Evolutionary conservation across 2,329 filamentous ascomycete genomes (phyloP).

Genomic region (Cercospora sp.): DNA sequence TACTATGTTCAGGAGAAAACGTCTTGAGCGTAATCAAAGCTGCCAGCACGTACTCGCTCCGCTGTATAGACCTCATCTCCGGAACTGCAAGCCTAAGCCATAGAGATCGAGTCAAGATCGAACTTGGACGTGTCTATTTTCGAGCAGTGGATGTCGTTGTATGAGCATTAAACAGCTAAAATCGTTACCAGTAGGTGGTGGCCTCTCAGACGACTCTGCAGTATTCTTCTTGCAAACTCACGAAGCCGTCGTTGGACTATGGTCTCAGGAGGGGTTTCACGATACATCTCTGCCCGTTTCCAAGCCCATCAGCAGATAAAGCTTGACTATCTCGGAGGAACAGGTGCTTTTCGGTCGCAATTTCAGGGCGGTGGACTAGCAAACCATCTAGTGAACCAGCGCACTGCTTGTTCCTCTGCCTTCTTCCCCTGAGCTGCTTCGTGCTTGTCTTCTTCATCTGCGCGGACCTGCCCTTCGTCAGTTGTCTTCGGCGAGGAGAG

Average conservation of each 20-base stretch:
- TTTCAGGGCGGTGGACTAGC: slow-evolving; percentile 9
- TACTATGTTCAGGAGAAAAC: slow-evolving; percentile 30
- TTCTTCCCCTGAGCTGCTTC: slow-evolving; percentile 39
- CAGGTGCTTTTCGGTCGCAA: not conserved
- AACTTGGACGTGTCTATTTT: not conserved
- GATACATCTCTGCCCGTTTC: not conserved
- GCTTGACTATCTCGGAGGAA: not conserved
- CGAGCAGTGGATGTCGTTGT: not conserved
- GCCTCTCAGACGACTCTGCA: not conserved
- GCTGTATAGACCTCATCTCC: not conserved
- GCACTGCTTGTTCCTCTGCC: slow-evolving; percentile 42
- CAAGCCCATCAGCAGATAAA: not conserved
- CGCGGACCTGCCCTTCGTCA: slow-evolving; percentile 25
- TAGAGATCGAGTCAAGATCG: not conserved
- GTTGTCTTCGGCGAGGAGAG: not conserved
- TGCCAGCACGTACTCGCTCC: not conserved
- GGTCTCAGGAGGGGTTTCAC: not conserved
- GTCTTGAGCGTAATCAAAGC: slow-evolving; percentile 8
- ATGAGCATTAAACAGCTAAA: not conserved
- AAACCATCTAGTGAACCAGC: slow-evolving; percentile 43
- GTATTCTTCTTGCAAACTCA: not conserved
- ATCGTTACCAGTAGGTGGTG: not conserved
- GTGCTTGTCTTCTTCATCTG: slow-evolving; percentile 38
- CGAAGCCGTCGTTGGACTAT: not conserved
- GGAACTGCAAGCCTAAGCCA: not conserved